Conservation (phyloP, 202 grass and related monocot genomes). For the Schoenoplectus tabernaemontani region DNA sequence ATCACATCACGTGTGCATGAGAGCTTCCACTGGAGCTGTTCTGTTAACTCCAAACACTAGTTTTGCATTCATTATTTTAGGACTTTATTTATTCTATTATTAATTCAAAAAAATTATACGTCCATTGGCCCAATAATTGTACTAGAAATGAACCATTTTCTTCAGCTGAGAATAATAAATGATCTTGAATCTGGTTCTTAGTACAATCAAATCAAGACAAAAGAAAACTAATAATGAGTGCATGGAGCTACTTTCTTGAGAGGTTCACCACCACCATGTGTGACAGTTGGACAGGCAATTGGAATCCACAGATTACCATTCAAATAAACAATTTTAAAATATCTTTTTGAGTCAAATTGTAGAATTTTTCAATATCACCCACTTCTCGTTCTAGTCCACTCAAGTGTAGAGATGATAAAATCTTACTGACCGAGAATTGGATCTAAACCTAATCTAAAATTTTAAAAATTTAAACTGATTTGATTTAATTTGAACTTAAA, state of each 20-base stretch:
- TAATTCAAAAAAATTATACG: not conserved
- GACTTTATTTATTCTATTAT: not conserved
- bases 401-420: too few species aligned
- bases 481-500: too few species aligned
- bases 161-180: not conserved
- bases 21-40: not conserved
- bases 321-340: not conserved
- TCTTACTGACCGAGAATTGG: too few species aligned
- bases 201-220: not conserved
- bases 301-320: not conserved
- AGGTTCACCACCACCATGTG: not conserved
- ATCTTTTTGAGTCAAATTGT: not conserved
- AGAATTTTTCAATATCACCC: not conserved
- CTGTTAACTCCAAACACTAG: not conserved
- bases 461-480: too few species aligned
- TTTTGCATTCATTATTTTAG: not conserved
- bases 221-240: not conserved
- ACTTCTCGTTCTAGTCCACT: not conserved
- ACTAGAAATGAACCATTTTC: not conserved
- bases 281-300: not conserved
- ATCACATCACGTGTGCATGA: slow-evolving; percentile 8
- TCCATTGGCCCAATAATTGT: not conserved
- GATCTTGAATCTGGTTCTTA: not conserved
- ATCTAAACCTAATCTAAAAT: too few species aligned
- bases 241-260: not conserved